Evolutionary conservation across 2,329 filamentous ascomycete genomes (phyloP), one percentile per base, ranked within the genome.

Genomic region (Grosmannia penicillata): DNA sequence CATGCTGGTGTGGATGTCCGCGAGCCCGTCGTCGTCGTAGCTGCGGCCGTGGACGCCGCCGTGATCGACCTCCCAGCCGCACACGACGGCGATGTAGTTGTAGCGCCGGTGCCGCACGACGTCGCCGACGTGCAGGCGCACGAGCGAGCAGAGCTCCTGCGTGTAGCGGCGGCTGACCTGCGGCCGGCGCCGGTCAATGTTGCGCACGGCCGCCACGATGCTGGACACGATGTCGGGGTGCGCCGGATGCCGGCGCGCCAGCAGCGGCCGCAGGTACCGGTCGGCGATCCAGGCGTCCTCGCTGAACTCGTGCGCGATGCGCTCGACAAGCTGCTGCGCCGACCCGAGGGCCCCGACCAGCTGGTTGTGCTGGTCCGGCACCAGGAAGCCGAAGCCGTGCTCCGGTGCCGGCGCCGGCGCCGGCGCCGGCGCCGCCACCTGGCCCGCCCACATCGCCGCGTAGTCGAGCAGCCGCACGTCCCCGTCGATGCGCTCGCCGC

Each of bases 71-170:
- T 51, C 38, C 87, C 89, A 98, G n/a, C 87, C 87, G 13, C 81
- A 83, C 42, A 98, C 82, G 21, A 93, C 71, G 15, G 80, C 87
- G 35, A 78, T 64, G 54, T 89, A 94, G 17, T 70, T 63, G 54
- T 91, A 94, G 33, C 86, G 72, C 44, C 68, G 75, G 58, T 98
- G 91, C 34, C 69, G 70, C 53, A 96, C 93, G 7, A 94, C 70
- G 49, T 93, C 81, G 1, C 91, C 91, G 35, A 94, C 71, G 36
- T 67, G 72, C 55, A 75, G 89, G 43, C 60, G 68, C 36, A 85
- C 72, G 4, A 40, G 43, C 22, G 43, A 41, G 39, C 43, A 52
- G 49, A 53, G 58, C 48, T 47, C 58, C 37, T 55, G 51, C 3
- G 56, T 56, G 45, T 56, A 54, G 4, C 55, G 51, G 5, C 55